A percentile compares a stretch with the other conserved stretches of the same genome.
phyloP scores from a whole-genome alignment of 2,329 filamentous ascomycete genomes.

The Fusarium beomiforme region DNA sequence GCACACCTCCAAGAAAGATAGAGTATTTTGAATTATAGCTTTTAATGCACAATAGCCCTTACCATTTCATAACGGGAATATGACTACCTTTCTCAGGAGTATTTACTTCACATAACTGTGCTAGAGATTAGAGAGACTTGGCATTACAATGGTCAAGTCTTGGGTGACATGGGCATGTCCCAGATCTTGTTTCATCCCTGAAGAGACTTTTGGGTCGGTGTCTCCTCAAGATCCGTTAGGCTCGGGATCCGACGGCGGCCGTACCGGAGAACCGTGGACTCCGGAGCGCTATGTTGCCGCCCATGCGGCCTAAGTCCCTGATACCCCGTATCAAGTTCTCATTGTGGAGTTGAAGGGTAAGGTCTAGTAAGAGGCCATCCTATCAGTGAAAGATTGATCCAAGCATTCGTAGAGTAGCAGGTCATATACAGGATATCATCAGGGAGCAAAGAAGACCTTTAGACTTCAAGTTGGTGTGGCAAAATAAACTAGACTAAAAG shows the following conservation, averaged over 20 bases:
- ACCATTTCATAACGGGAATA: not conserved
- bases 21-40: conserved; percentile 31
- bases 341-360: too few species aligned
- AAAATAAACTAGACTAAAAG: too few species aligned
- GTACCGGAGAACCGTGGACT: not conserved
- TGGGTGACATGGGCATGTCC: not conserved
- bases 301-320: too few species aligned
- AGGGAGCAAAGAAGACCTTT: too few species aligned
- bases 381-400: too few species aligned
- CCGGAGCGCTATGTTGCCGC: too few species aligned
- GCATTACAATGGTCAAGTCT: not conserved
- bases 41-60: conserved; percentile 31
- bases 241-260: not conserved
- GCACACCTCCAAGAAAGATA: conserved; percentile 23
- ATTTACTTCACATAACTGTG: not conserved
- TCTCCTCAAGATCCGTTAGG: not conserved
- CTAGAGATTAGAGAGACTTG: not conserved
- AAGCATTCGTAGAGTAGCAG: too few species aligned
- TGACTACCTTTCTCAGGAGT: not conserved
- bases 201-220: not conserved
- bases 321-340: too few species aligned
- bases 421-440: too few species aligned
- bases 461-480: too few species aligned
- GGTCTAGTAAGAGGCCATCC: too few species aligned
- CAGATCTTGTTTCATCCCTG: not conserved